Conservation (phyloP, 352 stramenopile genomes). For the Phytopythium helicoides region DNA sequence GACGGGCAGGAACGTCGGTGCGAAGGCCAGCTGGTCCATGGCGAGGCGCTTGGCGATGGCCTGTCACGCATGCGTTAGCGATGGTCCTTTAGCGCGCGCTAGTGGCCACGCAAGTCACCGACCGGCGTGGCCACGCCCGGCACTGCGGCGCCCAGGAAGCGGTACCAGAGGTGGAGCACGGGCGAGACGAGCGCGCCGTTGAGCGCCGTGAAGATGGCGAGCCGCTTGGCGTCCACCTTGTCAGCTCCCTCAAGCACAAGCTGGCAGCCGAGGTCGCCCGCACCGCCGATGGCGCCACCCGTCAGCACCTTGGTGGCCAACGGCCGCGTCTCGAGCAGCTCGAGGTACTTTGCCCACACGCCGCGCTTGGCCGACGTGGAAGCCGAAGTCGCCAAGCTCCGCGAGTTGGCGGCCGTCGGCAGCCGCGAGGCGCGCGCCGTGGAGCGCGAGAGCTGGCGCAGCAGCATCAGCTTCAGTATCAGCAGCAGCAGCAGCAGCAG, state of each 20-base stretch:
- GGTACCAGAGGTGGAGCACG: constrained; percentile 81
- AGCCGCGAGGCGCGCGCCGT: not conserved
- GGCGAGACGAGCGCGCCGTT: constrained; percentile 62
- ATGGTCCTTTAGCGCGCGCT: not conserved
- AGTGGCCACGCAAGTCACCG: not conserved
- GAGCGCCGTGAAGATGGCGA: constrained; percentile 67
- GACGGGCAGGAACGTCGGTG: constrained; percentile 63
- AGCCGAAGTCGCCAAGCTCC: not conserved
- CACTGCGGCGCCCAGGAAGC: constrained; percentile 40
- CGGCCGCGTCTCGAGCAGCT: constrained; percentile 52
- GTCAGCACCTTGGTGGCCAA: constrained; percentile 69
- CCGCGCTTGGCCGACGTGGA: constrained; percentile 20
- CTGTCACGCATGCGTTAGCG: constrained; percentile 3
- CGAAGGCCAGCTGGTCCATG: constrained; percentile 79
- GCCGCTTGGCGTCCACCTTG: constrained; percentile 43
- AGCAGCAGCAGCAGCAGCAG: too few species aligned
- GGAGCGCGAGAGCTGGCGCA: not conserved
- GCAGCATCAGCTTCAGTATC: too few species aligned
- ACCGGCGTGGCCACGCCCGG: constrained; percentile 30
- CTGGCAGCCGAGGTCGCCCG: constrained; percentile 73
- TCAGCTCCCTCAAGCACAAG: constrained; percentile 40
- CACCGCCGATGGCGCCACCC: constrained; percentile 49
- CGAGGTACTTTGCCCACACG: constrained; percentile 52
- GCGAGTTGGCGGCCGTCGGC: not conserved
- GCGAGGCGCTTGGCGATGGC: constrained; percentile 64